Evolutionary conservation across 148 eudicot species (phyloP).

Genomic region (Pharnaceum exiguum): DNA sequence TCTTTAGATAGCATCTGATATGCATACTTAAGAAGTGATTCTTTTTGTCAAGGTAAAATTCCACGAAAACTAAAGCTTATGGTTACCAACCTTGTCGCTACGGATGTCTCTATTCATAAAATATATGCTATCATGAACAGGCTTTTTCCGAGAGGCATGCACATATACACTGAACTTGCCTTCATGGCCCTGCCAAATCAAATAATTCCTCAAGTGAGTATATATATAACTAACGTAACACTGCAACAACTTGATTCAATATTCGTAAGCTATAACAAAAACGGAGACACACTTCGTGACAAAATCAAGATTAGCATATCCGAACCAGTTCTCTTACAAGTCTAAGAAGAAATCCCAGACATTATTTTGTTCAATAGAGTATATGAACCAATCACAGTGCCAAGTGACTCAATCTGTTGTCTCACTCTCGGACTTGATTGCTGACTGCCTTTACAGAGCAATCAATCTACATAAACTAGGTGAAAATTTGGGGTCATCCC

Average conservation of each 20-base stretch:
- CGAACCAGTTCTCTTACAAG: too few relatives aligned
- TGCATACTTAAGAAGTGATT: too few relatives aligned
- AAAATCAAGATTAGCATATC: background rate
- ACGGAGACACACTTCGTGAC: background rate
- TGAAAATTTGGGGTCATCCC: too few relatives aligned
- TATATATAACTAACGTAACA: background rate
- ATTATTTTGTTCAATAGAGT: too few relatives aligned
- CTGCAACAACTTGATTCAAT: background rate
- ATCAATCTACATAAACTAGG: too few relatives aligned
- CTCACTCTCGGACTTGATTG: too few relatives aligned
- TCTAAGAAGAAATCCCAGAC: too few relatives aligned
- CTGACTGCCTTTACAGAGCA: too few relatives aligned
- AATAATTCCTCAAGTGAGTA: constrained; percentile 3
- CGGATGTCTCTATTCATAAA: constrained; percentile 64
- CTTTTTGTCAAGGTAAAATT: background rate
- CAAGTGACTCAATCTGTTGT: too few relatives aligned
- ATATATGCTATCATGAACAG: constrained; percentile 62
- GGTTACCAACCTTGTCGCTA: constrained; percentile 54
- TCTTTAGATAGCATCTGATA: too few relatives aligned
- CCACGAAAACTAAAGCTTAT: background rate
- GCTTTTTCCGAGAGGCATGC: constrained; percentile 67
- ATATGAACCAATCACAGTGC: too few relatives aligned
- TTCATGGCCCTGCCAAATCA: constrained; percentile 74
- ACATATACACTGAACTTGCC: constrained; percentile 78
- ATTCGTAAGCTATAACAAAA: background rate